Percentiles rank a stretch among this genome's conserved stretches.
These are phyloP conservation scores for Cyclotella sp. DNA, from an alignment of 108 stramenopile species.

Conservation along the genomic window DNA sequence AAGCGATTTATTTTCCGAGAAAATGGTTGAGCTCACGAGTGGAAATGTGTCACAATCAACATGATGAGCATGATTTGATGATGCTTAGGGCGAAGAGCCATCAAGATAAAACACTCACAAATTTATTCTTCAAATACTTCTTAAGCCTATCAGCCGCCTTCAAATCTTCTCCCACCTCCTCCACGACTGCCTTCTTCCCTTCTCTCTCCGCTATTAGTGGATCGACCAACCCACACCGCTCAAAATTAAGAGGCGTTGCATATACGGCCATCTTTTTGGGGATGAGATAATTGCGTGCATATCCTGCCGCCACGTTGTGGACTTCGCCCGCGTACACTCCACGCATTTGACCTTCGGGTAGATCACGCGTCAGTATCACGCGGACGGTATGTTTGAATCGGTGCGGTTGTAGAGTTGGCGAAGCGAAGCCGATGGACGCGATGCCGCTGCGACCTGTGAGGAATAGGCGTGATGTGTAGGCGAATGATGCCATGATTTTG, in stretches of 20 bases:
- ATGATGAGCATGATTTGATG: background rate
- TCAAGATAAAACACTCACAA: slow-evolving; percentile 45
- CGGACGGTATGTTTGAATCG: slow-evolving; percentile 75
- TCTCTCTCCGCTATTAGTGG: slow-evolving; percentile 71
- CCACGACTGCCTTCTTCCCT: slow-evolving; percentile 38
- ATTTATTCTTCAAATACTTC: slow-evolving; percentile 80
- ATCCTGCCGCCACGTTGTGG: slow-evolving; percentile 81
- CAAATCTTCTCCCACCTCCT: slow-evolving; percentile 56
- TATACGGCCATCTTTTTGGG: slow-evolving; percentile 82
- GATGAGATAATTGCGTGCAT: slow-evolving; percentile 85
- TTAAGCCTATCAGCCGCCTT: slow-evolving; percentile 79
- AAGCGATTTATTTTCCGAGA: background rate
- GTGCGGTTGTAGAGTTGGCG: slow-evolving; percentile 25
- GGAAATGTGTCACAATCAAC: background rate
- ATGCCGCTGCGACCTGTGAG: slow-evolving; percentile 3
- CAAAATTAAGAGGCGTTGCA: slow-evolving; percentile 83
- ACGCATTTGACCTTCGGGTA: slow-evolving; percentile 76
- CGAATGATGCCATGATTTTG: background rate
- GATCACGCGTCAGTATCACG: slow-evolving; percentile 75
- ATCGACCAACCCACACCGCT: slow-evolving; percentile 75
- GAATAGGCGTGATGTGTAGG: background rate
- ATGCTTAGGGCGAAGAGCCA: background rate
- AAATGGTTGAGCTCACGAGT: background rate
- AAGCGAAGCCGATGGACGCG: background rate
- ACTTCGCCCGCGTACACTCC: slow-evolving; percentile 76